Evolutionary conservation across 495 filamentous ascomycete species (phyloP), one percentile per base, ranked within the genome.

Genomic region (Ramalina intermedia): DNA sequence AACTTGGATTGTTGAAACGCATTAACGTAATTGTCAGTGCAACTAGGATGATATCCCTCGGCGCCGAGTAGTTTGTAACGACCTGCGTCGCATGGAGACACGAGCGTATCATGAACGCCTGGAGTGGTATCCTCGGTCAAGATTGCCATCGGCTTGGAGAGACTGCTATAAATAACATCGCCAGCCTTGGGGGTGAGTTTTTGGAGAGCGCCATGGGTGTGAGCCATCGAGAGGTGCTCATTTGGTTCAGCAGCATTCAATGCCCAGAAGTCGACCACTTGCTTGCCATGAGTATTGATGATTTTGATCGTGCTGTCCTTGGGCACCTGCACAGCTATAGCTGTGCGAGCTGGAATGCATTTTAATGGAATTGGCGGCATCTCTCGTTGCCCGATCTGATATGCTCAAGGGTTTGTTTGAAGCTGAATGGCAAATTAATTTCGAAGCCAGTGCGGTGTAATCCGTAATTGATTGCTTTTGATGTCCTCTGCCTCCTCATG

Each of bases 261-360:
- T 0, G 67, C 70, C 65, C 66, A 74, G 9, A 66, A 68, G 55
- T 74, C 70, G 24, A 73, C 58, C 7, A 76, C 71, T 61, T 76
- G 72, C n/a, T 63, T 66, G 37, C 72, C 72, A 44, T 62, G 56
- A 5, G 69, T 73, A 49, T 76, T 76, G 53, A 69, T 67, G 24
- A 76, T 66, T 51, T 71, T 69, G 51, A 74, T 68, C 2, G 55
- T 65, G 46, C 70, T 66, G n/a, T 61, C 62, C 1, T 51, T 35
- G 14, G 40, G 46, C 35, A 74, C 55, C 46, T 59, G 60, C 16
- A 64, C 61, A 6, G 68, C 68, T 13, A 62, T 61, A 46, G 66
- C 70, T 52, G 64, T 62, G 41, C 66, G 61, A 23, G 70, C 69
- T 14, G 49, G 33, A 26, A 51, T 17, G 33, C 37, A 35, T 16